These are phyloP conservation scores for Medicago arabica DNA, from an alignment of 306 rosid genomes.

Conservation along the genomic window DNA sequence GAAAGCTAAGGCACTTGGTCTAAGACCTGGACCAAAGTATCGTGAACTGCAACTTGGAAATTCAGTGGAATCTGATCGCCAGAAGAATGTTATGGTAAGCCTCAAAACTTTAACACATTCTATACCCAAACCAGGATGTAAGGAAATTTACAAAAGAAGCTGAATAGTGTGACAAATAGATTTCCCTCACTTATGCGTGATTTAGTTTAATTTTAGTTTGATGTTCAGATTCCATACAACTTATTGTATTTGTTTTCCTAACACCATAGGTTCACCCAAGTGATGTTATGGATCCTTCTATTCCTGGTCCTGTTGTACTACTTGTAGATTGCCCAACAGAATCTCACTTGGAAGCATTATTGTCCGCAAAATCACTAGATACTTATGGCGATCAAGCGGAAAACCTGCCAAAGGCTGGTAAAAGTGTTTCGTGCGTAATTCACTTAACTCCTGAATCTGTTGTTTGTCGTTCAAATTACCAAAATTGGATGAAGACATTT, in stretches of 20 bases:
- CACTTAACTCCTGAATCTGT: conserved; percentile 85
- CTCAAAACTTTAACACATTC: conserved; percentile 30
- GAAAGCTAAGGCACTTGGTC: conserved; percentile 80
- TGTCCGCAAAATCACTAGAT: conserved; percentile 61
- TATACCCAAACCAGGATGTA: conserved; percentile 29
- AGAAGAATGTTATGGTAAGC: conserved; percentile 70
- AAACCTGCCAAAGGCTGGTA: conserved; percentile 52
- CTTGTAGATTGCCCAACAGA: conserved; percentile 91
- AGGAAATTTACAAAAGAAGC: conserved; percentile 20
- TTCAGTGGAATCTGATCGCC: conserved; percentile 80
- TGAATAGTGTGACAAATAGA: conserved; percentile 9
- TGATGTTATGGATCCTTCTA: conserved; percentile 90
- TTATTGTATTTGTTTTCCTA: conserved; percentile 35
- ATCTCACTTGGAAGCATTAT: conserved; percentile 73
- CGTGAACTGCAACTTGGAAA: conserved; percentile 81
- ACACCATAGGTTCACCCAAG: conserved; percentile 80
- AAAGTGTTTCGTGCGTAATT: conserved; percentile 71
- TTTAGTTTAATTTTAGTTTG: conserved; percentile 35
- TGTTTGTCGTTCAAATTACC: conserved; percentile 63
- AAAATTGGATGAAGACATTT: conserved; percentile 84
- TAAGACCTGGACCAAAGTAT: conserved; percentile 83
- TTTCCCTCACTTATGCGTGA: conserved; percentile 25
- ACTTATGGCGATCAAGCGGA: conserved; percentile 60
- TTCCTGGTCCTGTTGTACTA: conserved; percentile 94
- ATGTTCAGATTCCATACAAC: conserved; percentile 32